Base-by-base conservation (phyloP, 176 grass and related monocot genomes). In the Calamus simplicifolius region DNA sequence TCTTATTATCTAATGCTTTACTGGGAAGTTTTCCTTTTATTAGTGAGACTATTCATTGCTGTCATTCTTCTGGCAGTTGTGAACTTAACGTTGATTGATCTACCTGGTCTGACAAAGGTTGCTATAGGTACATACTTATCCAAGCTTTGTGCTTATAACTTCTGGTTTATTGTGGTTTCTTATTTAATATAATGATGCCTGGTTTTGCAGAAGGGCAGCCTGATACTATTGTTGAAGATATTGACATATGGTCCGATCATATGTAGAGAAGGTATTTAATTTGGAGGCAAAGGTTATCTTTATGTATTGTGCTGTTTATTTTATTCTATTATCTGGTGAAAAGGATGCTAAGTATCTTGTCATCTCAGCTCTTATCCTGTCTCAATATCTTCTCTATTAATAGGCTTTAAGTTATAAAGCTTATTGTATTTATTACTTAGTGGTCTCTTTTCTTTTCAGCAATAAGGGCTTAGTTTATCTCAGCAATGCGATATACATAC, bases 11-110 rank as follows among this genome's bases (percentile, higher is more conserved):
- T 43, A 43, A 43, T 43, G 35, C 35, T 43, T 43, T 43, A 43
- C 8, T 13, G 8, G 35, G 12, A 43, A 43, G 35, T 43, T 43
- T 13, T 43, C 2, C 35, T 12, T 43, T 43, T 43, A 43, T 43
- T 12, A 10, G 35, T 43, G 35, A 57, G 31, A 48, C 29, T 15
- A 58, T 63, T 68, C 38, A 27, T 68, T 61, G 28, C 8, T 56
- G 5, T 67, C 23, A 51, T 66, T 51, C 50, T 13, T 8, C 68
- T 62, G 50, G 51, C 87, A 90, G 87, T 90, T 82, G 87, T 90
- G 62, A 90, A 90, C 35, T 79, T 90, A 79, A 90, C 87, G 13
- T 56, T 90, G 78, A 79, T 90, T 76, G 87, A 90, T 85, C 74
- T 90, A 52, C 87, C 87, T 0, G 87, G 87, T 23, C 73, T 90